These are phyloP conservation scores for Psilocybe subaeruginosa DNA, from an alignment of 768 basidiomycete species.

Conservation along the genomic window DNA sequence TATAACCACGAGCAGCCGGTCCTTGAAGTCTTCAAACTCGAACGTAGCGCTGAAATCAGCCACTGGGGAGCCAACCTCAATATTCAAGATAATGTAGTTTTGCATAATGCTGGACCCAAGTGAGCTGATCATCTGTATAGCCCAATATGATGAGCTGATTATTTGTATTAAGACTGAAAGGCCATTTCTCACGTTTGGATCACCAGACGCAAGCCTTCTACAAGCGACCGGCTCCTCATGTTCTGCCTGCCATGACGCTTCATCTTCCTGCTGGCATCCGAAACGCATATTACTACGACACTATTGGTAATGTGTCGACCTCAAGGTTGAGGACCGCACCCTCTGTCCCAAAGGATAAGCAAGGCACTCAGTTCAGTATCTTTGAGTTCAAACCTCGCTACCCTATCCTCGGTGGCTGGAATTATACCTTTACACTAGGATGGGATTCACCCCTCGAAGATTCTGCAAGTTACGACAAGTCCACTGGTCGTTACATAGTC, in stretches of 20 bases:
- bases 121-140: conserved; percentile 43
- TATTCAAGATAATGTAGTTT: conserved; percentile 82
- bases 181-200: conserved; percentile 91
- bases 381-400: conserved; percentile 90
- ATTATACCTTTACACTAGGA: conserved; percentile 92
- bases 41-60: conserved; percentile 86
- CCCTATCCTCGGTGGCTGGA: conserved; percentile 96
- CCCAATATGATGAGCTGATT: conserved; percentile 8
- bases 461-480: conserved; percentile 65
- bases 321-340: conserved; percentile 78
- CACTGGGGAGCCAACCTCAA: conserved; percentile 98
- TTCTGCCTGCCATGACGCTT: conserved; percentile 73
- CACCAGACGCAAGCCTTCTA: conserved; percentile 80
- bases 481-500: conserved; percentile 68
- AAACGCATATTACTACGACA: conserved; percentile 88
- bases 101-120: conserved; percentile 92
- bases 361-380: conserved; percentile 57
- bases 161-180: conserved; percentile 70
- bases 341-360: conserved; percentile 59
- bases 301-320: conserved; percentile 95
- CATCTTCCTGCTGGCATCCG: conserved; percentile 83
- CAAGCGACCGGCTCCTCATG: conserved; percentile 66
- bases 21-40: conserved; percentile 70
- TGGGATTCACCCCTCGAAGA: conserved; percentile 90
- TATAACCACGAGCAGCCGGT: conserved; percentile 86